These are phyloP conservation scores for Melampsora larici-populina DNA, from an alignment of 1,284 basidiomycete genomes.

Conservation along the genomic window DNA sequence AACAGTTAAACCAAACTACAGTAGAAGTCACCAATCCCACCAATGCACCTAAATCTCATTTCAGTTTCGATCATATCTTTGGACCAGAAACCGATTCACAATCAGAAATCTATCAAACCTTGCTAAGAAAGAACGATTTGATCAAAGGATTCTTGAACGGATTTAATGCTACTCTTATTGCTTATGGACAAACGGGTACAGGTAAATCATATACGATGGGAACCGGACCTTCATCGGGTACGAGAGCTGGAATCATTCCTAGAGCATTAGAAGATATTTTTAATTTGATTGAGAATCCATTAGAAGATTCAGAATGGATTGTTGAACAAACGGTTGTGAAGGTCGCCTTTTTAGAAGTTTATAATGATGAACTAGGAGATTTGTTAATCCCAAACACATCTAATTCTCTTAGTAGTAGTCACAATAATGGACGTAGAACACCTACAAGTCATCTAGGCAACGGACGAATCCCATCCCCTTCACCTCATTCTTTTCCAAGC, in stretches of 20 bases:
- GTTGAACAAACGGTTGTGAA: neutral
- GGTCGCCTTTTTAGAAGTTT: constrained; percentile 34
- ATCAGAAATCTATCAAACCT: constrained; percentile 4
- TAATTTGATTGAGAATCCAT: neutral
- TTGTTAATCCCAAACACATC: neutral
- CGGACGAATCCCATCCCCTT: neutral
- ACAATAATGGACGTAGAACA: neutral
- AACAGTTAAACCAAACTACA: constrained; percentile 12
- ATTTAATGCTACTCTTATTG: constrained; percentile 26
- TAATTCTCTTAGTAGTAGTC: no score
- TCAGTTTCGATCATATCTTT: constrained; percentile 10
- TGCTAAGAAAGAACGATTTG: neutral
- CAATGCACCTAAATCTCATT: constrained; percentile 3
- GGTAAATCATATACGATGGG: constrained; percentile 40
- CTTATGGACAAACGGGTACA: constrained; percentile 30
- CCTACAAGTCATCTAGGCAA: neutral
- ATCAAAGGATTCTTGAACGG: constrained; percentile 22
- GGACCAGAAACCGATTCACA: neutral
- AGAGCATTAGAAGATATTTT: constrained; percentile 30
- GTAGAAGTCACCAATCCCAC: neutral
- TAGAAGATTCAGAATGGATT: neutral
- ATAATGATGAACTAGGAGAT: constrained; percentile 41
- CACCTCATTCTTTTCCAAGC: neutral
- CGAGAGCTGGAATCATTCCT: constrained; percentile 13
- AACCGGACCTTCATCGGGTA: neutral